These are phyloP conservation scores for Acanthamoeba healyi DNA, from an alignment of 208 protist species.

Conservation along the genomic window DNA sequence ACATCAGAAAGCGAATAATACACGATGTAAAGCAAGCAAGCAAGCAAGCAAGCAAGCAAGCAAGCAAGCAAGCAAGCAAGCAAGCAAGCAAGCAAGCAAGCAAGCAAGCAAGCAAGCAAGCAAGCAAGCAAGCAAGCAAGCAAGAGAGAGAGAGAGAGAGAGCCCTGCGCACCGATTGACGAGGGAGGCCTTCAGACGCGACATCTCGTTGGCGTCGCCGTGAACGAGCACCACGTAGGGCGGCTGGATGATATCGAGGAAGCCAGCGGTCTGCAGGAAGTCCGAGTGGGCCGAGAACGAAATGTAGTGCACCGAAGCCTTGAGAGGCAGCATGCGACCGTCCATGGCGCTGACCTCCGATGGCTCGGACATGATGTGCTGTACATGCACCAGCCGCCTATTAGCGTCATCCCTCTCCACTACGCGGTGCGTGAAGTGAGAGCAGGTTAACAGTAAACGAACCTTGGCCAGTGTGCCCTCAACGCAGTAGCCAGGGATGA, in stretches of 20 bases:
- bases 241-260: constrained; percentile 85
- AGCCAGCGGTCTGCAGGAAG: constrained; percentile 90
- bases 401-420: neutral
- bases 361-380: constrained; percentile 93
- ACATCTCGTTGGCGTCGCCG: constrained; percentile 96
- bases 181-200: constrained; percentile 94
- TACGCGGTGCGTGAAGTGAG: too few relatives aligned
- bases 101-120: too few relatives aligned
- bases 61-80: too few relatives aligned
- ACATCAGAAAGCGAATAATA: constrained; percentile 53
- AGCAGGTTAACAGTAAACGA: too few relatives aligned
- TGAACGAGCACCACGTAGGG: constrained; percentile 95
- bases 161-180: constrained; percentile 86
- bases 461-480: constrained; percentile 97
- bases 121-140: constrained; percentile 75
- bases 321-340: constrained; percentile 93
- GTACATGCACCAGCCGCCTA: neutral
- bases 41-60: too few relatives aligned
- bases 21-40: too few relatives aligned
- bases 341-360: constrained; percentile 84
- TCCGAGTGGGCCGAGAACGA: constrained; percentile 99
- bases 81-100: too few relatives aligned
- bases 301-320: constrained; percentile 95
- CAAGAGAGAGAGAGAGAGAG: constrained; percentile 85
- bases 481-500: constrained; percentile 98